Base-by-base conservation (phyloP, 1,284 basidiomycete genomes). In the Termitomyces sp. region DNA sequence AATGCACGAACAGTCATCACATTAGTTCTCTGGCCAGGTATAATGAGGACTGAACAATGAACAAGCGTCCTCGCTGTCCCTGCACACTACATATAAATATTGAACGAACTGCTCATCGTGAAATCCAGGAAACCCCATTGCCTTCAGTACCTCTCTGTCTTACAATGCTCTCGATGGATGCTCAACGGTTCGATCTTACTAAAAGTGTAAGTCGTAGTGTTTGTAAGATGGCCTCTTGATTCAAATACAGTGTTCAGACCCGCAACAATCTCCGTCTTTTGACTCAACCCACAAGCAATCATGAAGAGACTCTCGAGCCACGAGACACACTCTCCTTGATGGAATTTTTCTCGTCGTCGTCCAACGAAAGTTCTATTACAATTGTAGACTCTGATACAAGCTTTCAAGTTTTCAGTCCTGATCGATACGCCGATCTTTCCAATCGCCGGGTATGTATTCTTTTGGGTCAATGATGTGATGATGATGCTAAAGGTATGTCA, bases 161-260 rank as follows among this genome's bases (percentile, higher is more conserved):
- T 45, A 53, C 43, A 38, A 56, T 60, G 52, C 34, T 50, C 30
- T 53, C 49, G n/a, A 61, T 69, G 62, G 62, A 65, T 46, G 47
- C 62, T 43, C 68, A 68, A 54, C 55, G 67, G n/a, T 68, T 58
- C 33, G 63, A 69, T 49, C 47, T 52, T 9, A 57, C 60, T 5
- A 64, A 62, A 49, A 60, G 55, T 21, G 66, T 66, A 54, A 44
- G 64, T 35, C 9, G 21, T 37, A n/a, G 33, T 50, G 8, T 40
- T 11, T 13, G 13, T n/a, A 14, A 28, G 21, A 26, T 30, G 26
- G 11, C 18, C 28, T 38, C 21, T 35, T 33, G 9, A 52, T 35
- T 40, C 10, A 39, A 16, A 11, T 13, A 40, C 55, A 21, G 38
- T 39, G 13, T 41, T 33, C 13, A 49, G 46, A 13, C 45, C 35